Evolutionary conservation across 2,329 filamentous ascomycete genomes (phyloP).

Genomic region (Endothia cerciana): DNA sequence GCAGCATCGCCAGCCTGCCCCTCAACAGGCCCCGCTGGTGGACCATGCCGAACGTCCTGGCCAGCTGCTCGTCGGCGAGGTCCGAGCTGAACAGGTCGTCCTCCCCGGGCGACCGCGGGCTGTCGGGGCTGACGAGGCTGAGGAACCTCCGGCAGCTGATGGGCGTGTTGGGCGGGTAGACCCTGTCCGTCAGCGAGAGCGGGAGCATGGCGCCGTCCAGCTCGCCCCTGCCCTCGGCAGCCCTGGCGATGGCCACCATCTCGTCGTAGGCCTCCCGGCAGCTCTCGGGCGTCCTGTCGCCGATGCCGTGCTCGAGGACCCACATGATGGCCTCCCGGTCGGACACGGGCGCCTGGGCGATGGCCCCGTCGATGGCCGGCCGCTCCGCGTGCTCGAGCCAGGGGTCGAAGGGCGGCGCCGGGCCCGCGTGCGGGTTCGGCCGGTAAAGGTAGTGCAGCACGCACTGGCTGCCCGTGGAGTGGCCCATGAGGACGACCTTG

Average conservation of each 20-base stretch:
- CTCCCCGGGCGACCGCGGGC: constrained; percentile 54
- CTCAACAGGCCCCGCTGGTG: constrained; percentile 41
- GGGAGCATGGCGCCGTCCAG: constrained; percentile 40
- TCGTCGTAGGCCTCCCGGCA: constrained; percentile 42
- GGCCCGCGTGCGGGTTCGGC: constrained; percentile 41
- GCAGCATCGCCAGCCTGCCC: constrained; percentile 46
- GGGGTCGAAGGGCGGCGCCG: constrained; percentile 32
- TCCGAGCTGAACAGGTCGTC: constrained; percentile 71
- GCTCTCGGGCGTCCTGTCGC: constrained; percentile 36
- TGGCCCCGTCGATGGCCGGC: constrained; percentile 57
- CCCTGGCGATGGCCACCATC: constrained; percentile 42
- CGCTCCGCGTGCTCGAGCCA: constrained; percentile 41
- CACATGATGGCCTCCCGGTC: constrained; percentile 58
- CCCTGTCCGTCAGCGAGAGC: constrained; percentile 36
- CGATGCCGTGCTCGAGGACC: constrained; percentile 40
- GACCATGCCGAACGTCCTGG: constrained; percentile 58
- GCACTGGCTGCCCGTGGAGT: constrained; percentile 70
- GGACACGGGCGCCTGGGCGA: constrained; percentile 66
- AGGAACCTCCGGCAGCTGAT: constrained; percentile 37
- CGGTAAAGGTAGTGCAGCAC: constrained; percentile 63
- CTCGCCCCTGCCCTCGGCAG: constrained; percentile 30
- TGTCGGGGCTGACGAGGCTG: constrained; percentile 53
- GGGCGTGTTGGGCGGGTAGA: constrained; percentile 38
- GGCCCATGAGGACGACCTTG: constrained; percentile 68
- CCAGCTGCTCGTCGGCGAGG: constrained; percentile 52